These are phyloP conservation scores for Paramecium bursaria DNA, from an alignment of 73 alveolate genomes.

Conservation along the genomic window DNA sequence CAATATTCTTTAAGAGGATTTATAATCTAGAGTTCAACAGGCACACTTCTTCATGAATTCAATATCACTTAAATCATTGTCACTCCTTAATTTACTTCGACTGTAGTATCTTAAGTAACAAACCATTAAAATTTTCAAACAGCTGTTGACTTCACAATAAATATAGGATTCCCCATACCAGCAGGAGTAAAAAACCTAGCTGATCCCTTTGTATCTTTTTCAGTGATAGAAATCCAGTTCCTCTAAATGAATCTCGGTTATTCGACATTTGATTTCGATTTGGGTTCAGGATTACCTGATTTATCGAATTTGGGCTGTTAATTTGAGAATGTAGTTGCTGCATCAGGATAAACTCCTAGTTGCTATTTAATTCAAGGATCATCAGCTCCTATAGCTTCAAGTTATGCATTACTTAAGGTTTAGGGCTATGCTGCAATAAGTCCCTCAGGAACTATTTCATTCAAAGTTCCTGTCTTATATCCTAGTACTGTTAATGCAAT, in stretches of 20 bases:
- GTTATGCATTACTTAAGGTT: conserved; percentile 6
- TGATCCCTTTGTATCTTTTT: conserved; percentile 62
- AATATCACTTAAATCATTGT: neutral
- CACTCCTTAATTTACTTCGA: conserved; percentile 19
- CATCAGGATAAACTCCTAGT: conserved; percentile 20
- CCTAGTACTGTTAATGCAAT: conserved; percentile 39
- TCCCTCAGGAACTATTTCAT: neutral
- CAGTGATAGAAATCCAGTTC: conserved; percentile 47
- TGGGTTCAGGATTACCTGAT: conserved; percentile 49
- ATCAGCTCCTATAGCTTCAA: conserved; percentile 17
- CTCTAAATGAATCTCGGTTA: neutral
- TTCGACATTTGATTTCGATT: conserved; percentile 3
- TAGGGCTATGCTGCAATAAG: conserved; percentile 52
- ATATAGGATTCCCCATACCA: conserved; percentile 11
- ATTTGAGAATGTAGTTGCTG: conserved; percentile 27
- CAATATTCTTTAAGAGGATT: conserved; percentile 37
- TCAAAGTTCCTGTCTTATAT: conserved; percentile 28
- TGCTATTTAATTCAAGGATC: conserved; percentile 38
- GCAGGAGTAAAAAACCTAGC: conserved; percentile 65
- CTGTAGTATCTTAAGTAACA: conserved; percentile 44
- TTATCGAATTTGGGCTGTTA: conserved; percentile 2
- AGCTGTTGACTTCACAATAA: neutral
- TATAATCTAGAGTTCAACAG: neutral
- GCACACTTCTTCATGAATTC: neutral
- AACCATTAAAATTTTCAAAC: conserved; percentile 13